Percentiles rank a stretch among this genome's conserved stretches.
Conservation (phyloP, 2,329 filamentous ascomycete species). For the Talaromyces funiculosus region DNA sequence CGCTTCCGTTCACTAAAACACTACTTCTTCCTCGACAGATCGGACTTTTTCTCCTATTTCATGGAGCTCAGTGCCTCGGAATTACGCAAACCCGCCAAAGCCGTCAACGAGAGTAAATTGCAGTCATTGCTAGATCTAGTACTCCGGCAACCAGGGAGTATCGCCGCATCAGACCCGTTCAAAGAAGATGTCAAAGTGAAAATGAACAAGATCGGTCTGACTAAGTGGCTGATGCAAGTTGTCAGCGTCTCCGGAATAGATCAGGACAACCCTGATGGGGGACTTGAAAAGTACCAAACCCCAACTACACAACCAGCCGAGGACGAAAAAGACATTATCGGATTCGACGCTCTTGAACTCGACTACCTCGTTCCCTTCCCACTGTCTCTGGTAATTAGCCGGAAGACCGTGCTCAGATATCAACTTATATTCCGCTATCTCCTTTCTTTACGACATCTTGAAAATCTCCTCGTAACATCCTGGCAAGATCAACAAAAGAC, state of each 20-base stretch:
- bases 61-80: slow-evolving; percentile 86
- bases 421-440: slow-evolving; percentile 94
- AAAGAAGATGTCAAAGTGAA: slow-evolving; percentile 97
- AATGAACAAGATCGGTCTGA: slow-evolving; percentile 91
- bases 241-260: slow-evolving; percentile 96
- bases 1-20: slow-evolving; percentile 89
- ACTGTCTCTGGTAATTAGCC: slow-evolving; percentile 87
- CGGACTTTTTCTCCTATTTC: slow-evolving; percentile 97
- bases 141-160: slow-evolving; percentile 88
- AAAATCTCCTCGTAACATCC: slow-evolving; percentile 75
- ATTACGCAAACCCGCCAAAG: slow-evolving; percentile 79
- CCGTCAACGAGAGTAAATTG: slow-evolving; percentile 85
- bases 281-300: slow-evolving; percentile 66
- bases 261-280: slow-evolving; percentile 61
- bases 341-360: slow-evolving; percentile 87
- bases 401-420: slow-evolving; percentile 95
- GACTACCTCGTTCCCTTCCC: slow-evolving; percentile 95
- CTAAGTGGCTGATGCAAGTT: slow-evolving; percentile 89
- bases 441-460: slow-evolving; percentile 80
- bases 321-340: slow-evolving; percentile 77
- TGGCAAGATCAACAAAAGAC: slow-evolving; percentile 88
- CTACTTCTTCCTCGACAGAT: slow-evolving; percentile 97
- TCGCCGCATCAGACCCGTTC: slow-evolving; percentile 90
- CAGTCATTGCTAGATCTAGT: slow-evolving; percentile 95
- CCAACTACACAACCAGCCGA: slow-evolving; percentile 59